Conservation (phyloP, 139 green algal genomes). For the Picochlorum sp. region DNA sequence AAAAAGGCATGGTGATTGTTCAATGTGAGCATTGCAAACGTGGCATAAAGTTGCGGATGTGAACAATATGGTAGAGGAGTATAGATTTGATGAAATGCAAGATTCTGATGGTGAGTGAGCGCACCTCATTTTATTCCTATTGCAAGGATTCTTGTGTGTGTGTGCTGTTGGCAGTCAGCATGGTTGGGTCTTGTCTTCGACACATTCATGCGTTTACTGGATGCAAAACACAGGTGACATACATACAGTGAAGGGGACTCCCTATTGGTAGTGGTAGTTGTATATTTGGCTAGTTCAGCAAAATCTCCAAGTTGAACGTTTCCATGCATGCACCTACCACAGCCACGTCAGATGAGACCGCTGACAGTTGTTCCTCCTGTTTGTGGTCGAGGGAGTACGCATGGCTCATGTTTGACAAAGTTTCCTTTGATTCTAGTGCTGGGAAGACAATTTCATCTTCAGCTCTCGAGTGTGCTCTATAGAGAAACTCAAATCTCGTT, state of each 20-base stretch:
- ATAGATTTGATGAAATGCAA: conserved; percentile 18
- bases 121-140: neutral
- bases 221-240: no score
- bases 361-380: conserved; percentile 80
- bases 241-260: no score
- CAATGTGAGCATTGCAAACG: conserved; percentile 23
- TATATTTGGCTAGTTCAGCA: neutral
- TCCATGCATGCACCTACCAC: neutral
- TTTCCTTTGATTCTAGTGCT: conserved; percentile 90
- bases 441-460: conserved; percentile 98
- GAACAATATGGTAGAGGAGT: conserved; percentile 30
- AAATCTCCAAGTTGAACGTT: conserved; percentile 12
- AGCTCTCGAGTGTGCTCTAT: conserved; percentile 54
- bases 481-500: conserved; percentile 75
- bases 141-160: neutral
- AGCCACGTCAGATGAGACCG: conserved; percentile 40
- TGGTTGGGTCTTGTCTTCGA: no score
- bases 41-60: conserved; percentile 35
- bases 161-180: no score
- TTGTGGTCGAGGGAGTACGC: conserved; percentile 95
- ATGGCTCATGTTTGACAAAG: conserved; percentile 85
- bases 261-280: no score
- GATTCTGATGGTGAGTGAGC: neutral
- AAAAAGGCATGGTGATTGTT: conserved; percentile 26
- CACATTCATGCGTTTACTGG: no score